These are phyloP conservation scores for Euphrasia confusa DNA, from an alignment of 257 asterid genomes.

Conservation along the genomic window DNA sequence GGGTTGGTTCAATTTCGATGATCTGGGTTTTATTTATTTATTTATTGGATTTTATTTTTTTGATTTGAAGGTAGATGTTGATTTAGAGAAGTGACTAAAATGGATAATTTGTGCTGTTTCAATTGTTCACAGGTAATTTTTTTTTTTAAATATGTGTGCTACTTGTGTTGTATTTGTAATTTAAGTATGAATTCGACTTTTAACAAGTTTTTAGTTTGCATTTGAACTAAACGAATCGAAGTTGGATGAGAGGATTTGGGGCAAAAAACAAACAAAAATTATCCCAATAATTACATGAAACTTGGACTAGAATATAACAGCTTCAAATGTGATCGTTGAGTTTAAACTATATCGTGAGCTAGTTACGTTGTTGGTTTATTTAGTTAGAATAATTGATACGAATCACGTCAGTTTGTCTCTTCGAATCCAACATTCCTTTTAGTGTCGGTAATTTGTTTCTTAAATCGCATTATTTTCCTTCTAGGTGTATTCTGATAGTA, in stretches of 20 bases:
- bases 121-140: slow-evolving; percentile 50
- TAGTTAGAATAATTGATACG: neutral
- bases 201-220: neutral
- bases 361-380: neutral
- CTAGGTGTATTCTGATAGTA: no score
- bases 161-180: slow-evolving; percentile 4
- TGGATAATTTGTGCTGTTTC: slow-evolving; percentile 78
- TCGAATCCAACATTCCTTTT: neutral
- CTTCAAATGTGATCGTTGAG: neutral
- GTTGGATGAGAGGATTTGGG: no score
- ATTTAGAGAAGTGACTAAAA: slow-evolving; percentile 39
- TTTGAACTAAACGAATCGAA: neutral
- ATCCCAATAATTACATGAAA: no score
- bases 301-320: no score
- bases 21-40: slow-evolving; percentile 23
- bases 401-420: no score
- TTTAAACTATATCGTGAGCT: neutral
- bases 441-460: no score
- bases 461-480: no score
- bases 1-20: slow-evolving; percentile 19
- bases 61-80: slow-evolving; percentile 46
- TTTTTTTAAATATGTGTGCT: slow-evolving; percentile 4
- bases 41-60: neutral
- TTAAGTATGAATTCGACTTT: neutral
- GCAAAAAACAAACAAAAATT: no score